A percentile compares a stretch with the other conserved stretches of the same genome.
Conservation (phyloP, 2,329 filamentous ascomycete species). For the Fusarium udum region DNA sequence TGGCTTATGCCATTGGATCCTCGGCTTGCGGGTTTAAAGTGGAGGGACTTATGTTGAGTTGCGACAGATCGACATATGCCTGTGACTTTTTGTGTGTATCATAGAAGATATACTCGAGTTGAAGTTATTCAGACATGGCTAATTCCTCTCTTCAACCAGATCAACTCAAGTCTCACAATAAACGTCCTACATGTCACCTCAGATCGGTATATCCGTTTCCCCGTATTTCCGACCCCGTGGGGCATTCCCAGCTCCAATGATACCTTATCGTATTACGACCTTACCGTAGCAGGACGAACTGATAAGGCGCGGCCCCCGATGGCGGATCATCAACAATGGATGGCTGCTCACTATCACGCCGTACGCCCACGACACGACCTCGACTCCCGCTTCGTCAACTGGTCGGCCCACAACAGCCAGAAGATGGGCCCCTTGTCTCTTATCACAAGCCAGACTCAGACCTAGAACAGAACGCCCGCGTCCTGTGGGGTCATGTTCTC, state of each 20-base stretch:
- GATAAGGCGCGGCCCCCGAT: constrained; percentile 21
- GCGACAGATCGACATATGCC: neutral
- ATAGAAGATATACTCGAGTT: neutral
- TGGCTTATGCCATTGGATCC: neutral
- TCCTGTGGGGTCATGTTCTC: constrained; percentile 39
- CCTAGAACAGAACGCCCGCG: constrained; percentile 6
- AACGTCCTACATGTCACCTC: neutral
- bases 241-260: constrained; percentile 13
- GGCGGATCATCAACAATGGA: constrained; percentile 7
- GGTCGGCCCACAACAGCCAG: constrained; percentile 27
- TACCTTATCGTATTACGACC: constrained; percentile 27
- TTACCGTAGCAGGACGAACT: constrained; percentile 7
- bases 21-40: neutral
- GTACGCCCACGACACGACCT: constrained; percentile 12
- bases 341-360: constrained; percentile 4
- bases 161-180: neutral
- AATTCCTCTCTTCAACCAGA: neutral
- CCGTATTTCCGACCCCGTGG: constrained; percentile 40
- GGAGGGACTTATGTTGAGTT: neutral
- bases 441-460: constrained; percentile 37
- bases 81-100: neutral
- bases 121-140: neutral
- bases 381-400: constrained; percentile 10
- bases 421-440: constrained; percentile 40
- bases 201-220: constrained; percentile 36